Evolutionary conservation across 345 rosid genomes (phyloP).

Genomic region (Corchorus capsularis): DNA sequence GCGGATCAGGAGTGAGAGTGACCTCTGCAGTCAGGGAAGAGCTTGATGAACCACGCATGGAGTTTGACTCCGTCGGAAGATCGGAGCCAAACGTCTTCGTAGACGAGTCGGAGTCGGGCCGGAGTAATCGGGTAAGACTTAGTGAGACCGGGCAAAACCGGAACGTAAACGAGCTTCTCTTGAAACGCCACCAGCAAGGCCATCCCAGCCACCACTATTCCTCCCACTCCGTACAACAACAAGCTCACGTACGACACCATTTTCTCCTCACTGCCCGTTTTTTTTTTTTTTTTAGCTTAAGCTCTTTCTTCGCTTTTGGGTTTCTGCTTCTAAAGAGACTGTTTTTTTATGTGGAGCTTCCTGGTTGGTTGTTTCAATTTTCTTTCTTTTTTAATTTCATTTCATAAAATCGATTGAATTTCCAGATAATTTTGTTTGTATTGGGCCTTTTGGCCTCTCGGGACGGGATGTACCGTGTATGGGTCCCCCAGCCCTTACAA

Average conservation of each 20-base stretch:
- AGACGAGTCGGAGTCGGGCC: conserved; percentile 69
- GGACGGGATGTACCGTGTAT: background rate
- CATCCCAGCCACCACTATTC: conserved; percentile 84
- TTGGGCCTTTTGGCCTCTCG: no score
- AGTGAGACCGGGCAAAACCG: conserved; percentile 89
- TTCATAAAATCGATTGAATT: background rate
- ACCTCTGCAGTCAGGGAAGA: conserved; percentile 85
- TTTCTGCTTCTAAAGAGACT: background rate
- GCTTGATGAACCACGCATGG: conserved; percentile 95
- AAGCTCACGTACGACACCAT: conserved; percentile 81
- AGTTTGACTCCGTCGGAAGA: conserved; percentile 92
- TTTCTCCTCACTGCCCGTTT: conserved; percentile 1
- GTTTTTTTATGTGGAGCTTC: background rate
- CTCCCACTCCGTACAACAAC: conserved; percentile 87
- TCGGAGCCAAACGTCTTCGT: conserved; percentile 95
- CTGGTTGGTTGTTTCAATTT: background rate
- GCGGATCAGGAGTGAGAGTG: conserved; percentile 9
- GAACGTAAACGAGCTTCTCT: conserved; percentile 93
- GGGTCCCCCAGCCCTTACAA: background rate
- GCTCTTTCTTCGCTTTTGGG: background rate
- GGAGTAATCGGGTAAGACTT: conserved; percentile 87
- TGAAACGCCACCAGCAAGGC: conserved; percentile 92
- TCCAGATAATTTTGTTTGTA: background rate
- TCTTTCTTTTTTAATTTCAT: background rate
- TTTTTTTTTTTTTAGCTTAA: background rate